Evolutionary conservation across 371 early-diverging fungal genomes (phyloP).

Genomic region (Mortierella sp.): DNA sequence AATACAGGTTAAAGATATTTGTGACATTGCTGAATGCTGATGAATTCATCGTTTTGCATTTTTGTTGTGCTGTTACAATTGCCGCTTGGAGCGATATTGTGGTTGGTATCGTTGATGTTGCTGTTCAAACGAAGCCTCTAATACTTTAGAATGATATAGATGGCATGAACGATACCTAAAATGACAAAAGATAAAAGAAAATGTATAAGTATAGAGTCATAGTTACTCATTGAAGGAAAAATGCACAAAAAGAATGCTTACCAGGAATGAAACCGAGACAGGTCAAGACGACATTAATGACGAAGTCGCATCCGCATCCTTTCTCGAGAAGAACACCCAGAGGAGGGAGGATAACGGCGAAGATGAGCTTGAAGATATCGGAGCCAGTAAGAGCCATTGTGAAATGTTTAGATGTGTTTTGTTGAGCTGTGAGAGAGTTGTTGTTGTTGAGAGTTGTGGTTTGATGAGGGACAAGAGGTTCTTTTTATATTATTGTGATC

Average conservation of each 20-base stretch:
- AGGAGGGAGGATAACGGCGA: slow-evolving; percentile 62
- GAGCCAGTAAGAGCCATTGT: slow-evolving; percentile 62
- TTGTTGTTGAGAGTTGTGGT: slow-evolving; percentile 66
- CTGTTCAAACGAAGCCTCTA: slow-evolving; percentile 11
- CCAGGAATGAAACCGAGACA: slow-evolving; percentile 89
- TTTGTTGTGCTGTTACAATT: not conserved
- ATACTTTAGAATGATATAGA: slow-evolving; percentile 55
- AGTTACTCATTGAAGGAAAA: too few species aligned
- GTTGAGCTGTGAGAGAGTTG: slow-evolving; percentile 66
- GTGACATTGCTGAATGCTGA: too few species aligned
- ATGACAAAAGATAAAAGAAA: not conserved
- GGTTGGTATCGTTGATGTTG: not conserved
- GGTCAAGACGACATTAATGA: slow-evolving; percentile 85
- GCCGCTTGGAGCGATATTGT: too few species aligned
- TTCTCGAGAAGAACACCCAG: slow-evolving; percentile 63
- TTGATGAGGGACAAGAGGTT: slow-evolving; percentile 8
- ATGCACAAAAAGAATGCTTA: slow-evolving; percentile 35
- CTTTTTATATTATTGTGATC: slow-evolving; percentile 6
- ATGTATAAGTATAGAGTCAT: not conserved
- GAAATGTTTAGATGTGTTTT: not conserved
- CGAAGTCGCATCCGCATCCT: slow-evolving; percentile 79
- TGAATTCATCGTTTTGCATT: too few species aligned
- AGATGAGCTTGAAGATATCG: slow-evolving; percentile 64
- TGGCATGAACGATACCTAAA: slow-evolving; percentile 55
- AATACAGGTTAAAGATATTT: too few species aligned